Base-by-base conservation (phyloP, 1,284 basidiomycete genomes). In the Cutaneotrichosporon spelunceum region DNA sequence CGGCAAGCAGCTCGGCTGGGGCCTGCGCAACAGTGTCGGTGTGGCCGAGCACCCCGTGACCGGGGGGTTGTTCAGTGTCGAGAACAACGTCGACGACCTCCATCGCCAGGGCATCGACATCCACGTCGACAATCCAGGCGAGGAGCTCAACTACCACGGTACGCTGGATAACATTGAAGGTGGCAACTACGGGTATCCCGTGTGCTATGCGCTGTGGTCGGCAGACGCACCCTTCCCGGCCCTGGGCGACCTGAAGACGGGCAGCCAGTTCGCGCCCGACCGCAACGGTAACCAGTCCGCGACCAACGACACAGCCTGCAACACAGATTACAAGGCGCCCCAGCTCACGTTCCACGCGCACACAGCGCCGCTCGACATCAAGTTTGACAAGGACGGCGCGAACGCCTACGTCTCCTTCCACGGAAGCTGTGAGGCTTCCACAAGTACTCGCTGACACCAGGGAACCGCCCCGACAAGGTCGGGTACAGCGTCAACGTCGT, bases 131-230 rank as follows among this genome's bases (percentile, higher is more conserved):
- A 64, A 64, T 36, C 63, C 63, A 1, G 63, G 24, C 39, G 63
- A 64, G 53, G 59, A 64, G 48, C 57, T 64, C 36, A 64, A 64
- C 44, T 64, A 48, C 57, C 63, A 61, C 54, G 63, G 63, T 44
- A 36, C 24, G 11, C 33, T 56, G 0, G 47, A 19, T 0, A 27
- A 47, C 14, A 49, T 16, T 14, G 33, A 55, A 11, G 44, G 55
- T 30, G 27, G 45, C 4, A 61, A 61, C 44, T 55, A 61, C 33
- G 63, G 63, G 8, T 64, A 61, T n/a, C 63, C 63, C 14, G 9
- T 47, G 10, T 64, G 63, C 57, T 56, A 56, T 42, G 53, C 63
- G 0, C 24, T 61, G n/a, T 64, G 63, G 63, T 48, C 36, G 11
- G 53, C 56, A 6, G 13, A 30, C 5, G 56, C 30, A 16, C 47